Conservation (phyloP, 1,284 basidiomycete species). For the Tranzscheliella williamsii region DNA sequence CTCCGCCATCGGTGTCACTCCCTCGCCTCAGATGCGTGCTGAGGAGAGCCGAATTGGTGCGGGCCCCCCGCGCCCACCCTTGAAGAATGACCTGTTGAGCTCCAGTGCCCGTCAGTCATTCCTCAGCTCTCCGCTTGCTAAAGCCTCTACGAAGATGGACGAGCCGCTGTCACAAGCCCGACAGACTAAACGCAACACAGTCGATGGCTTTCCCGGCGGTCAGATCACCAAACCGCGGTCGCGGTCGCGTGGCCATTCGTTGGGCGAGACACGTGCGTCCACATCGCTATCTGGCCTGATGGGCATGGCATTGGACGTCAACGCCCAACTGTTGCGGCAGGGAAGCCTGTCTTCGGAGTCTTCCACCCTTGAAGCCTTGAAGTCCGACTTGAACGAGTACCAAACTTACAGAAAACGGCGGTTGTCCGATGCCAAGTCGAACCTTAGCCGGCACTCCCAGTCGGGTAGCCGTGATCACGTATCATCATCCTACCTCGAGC, state of each 20-base stretch:
- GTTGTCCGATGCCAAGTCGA: conserved; percentile 28
- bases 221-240: conserved; percentile 1
- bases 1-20: conserved; percentile 34
- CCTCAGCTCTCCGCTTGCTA: conserved; percentile 25
- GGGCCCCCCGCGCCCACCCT: conserved; percentile 17
- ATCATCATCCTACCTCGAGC: conserved; percentile 15
- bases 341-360: conserved; percentile 22
- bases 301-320: conserved; percentile 34
- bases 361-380: conserved; percentile 8
- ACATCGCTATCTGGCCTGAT: conserved; percentile 40
- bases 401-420: conserved; percentile 10
- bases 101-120: conserved; percentile 2
- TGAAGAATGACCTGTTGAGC: conserved; percentile 8
- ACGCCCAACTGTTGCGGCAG: conserved; percentile 25
- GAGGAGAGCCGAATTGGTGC: conserved; percentile 25
- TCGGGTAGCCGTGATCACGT: conserved; percentile 20
- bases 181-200: conserved; percentile 8
- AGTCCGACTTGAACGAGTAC: conserved; percentile 4
- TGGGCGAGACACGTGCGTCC: conserved; percentile 14
- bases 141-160: conserved; percentile 28
- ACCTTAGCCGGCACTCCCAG: conserved; percentile 31
- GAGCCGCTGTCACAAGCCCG: conserved; percentile 17
- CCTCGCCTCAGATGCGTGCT: conserved; percentile 27
- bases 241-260: conserved; percentile 5
- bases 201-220: conserved; percentile 1